These are phyloP conservation scores for Clavulina sp. DNA, from an alignment of 768 basidiomycete species.

Conservation along the genomic window DNA sequence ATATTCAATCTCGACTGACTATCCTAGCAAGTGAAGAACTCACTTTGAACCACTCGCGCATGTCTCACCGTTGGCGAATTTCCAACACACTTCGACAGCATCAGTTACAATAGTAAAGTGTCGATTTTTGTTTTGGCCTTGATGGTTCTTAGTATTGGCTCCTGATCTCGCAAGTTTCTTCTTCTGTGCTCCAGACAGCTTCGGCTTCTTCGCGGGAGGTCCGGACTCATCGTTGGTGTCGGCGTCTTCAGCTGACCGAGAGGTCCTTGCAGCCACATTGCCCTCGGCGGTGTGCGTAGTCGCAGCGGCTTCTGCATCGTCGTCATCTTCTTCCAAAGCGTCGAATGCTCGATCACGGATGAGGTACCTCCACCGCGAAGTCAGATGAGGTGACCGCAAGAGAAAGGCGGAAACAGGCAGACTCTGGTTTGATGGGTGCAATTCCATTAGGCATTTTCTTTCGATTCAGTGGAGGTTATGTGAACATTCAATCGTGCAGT, in stretches of 20 bases:
- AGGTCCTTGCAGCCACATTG: too few species aligned
- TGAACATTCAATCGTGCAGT: too few species aligned
- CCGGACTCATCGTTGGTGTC: constrained; percentile 11
- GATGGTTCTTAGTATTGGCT: constrained; percentile 45
- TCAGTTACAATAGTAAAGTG: constrained; percentile 63
- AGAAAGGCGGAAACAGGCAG: background rate
- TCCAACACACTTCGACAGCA: constrained; percentile 69
- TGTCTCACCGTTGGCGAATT: constrained; percentile 44
- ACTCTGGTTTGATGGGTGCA: constrained; percentile 4
- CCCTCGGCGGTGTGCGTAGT: too few species aligned
- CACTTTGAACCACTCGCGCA: constrained; percentile 46
- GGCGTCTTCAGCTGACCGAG: background rate
- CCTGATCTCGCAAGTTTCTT: constrained; percentile 35
- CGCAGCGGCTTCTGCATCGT: background rate
- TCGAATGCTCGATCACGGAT: background rate
- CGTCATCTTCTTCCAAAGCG: background rate
- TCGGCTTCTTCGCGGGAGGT: constrained; percentile 15
- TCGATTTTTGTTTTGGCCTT: constrained; percentile 72
- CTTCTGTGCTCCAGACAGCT: constrained; percentile 21
- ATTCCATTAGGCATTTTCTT: background rate
- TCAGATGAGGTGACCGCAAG: background rate
- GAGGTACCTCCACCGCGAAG: background rate
- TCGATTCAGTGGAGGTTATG: too few species aligned
- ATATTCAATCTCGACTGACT: background rate
- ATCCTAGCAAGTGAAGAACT: background rate